Evolutionary conservation across 2,329 filamentous ascomycete species (phyloP), one percentile per base, ranked within the genome.

Genomic region (Bipolaris gigantea): DNA sequence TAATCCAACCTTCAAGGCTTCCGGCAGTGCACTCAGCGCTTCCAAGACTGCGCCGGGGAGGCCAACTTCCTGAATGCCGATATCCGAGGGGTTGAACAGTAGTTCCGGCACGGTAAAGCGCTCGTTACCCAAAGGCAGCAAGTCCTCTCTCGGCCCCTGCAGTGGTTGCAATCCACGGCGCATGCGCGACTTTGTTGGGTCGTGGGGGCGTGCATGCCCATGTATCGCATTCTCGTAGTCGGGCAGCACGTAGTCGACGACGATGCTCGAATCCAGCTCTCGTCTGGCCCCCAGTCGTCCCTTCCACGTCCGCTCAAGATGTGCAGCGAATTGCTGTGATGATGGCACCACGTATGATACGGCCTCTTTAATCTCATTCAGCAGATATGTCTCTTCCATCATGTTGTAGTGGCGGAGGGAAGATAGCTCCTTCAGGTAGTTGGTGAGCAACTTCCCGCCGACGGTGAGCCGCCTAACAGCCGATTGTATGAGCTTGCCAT

Each of bases 291-390:
- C 88, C 85, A 70, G 18, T 3, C 70, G 59, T 4, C 69, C 68
- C 73, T 91, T 94, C 91, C 92, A 96, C 0, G 87, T 88, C 60
- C 81, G 83, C 59, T 97, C 92, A 33, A 99, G 82, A 63, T 97
- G 90, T 6, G 73, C 69, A 23, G 81, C 79, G 73, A 97, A 97
- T 9, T 68, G 58, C 33, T 68, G 60, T 18, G 62, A 43, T 68
- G 95, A 85, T 1, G 84, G 77, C 2, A 89, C 89, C 10, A 97
- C 86, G 65, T 89, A 97, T 70, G 90, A 96, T 0, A 89, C 86
- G 4, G 88, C 83, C 72, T 99, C 94, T 71, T 99, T 99, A 75
- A 97, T 92, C 73, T 97, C 90, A 67, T 96, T 96, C 71, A 97
- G 91, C 46, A 97, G 88, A 73, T 95, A 88, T 0, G 89, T 88